A percentile compares a stretch with the other conserved stretches of the same genome.
Conservation (phyloP, 2,329 filamentous ascomycete species). For the Camillea tinctor region DNA sequence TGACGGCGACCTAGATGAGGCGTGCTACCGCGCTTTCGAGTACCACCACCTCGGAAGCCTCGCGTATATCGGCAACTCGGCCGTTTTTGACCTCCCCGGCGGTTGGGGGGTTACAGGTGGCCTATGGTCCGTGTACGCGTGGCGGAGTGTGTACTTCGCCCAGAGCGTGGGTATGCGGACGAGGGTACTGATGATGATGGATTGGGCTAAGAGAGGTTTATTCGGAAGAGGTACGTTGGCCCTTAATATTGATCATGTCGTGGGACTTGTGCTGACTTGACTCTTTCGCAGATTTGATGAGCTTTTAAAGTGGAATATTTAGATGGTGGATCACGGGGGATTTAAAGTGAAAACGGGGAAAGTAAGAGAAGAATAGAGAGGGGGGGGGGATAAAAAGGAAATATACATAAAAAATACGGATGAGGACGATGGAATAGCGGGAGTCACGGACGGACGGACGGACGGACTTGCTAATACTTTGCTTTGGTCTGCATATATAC, state of each 20-base stretch:
- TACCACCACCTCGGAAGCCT: slow-evolving; percentile 89
- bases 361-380: too few species aligned
- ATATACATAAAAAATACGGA: too few species aligned
- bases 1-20: slow-evolving; percentile 88
- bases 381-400: too few species aligned
- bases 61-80: slow-evolving; percentile 94
- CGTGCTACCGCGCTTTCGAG: slow-evolving; percentile 90
- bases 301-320: too few species aligned
- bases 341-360: too few species aligned
- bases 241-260: not conserved
- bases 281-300: too few species aligned
- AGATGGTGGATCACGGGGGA: too few species aligned
- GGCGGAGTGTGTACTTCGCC: slow-evolving; percentile 95
- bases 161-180: slow-evolving; percentile 95
- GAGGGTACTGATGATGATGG: slow-evolving; percentile 87
- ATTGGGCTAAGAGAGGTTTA: slow-evolving; percentile 94
- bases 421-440: too few species aligned
- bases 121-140: slow-evolving; percentile 89
- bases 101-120: slow-evolving; percentile 80
- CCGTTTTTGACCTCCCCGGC: slow-evolving; percentile 83
- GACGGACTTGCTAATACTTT: too few species aligned
- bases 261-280: too few species aligned
- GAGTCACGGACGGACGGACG: too few species aligned
- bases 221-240: slow-evolving; percentile 84
- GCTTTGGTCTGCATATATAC: too few species aligned